Evolutionary conservation across 306 rosid species (phyloP).

Genomic region (Prunus fruticosa): DNA sequence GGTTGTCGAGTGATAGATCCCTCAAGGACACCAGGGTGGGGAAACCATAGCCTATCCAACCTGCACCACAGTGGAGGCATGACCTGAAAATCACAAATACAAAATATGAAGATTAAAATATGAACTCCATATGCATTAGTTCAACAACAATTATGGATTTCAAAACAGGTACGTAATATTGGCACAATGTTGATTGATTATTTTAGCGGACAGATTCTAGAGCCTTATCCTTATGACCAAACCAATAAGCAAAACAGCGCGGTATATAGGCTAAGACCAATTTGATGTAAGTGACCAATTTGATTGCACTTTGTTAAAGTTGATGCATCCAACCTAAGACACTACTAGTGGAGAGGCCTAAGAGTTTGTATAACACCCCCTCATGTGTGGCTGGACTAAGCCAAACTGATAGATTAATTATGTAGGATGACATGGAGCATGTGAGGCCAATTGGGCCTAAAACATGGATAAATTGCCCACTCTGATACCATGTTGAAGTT

Average conservation of each 20-base stretch:
- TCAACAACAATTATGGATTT: constrained; percentile 2
- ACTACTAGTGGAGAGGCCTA: not conserved
- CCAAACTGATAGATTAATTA: not conserved
- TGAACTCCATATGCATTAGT: constrained; percentile 11
- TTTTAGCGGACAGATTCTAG: not conserved
- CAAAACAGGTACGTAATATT: not conserved
- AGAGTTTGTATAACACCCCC: not conserved
- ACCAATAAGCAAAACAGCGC: not conserved
- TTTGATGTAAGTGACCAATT: not conserved
- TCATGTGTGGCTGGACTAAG: not conserved
- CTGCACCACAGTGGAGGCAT: constrained; percentile 99
- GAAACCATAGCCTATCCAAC: constrained; percentile 94
- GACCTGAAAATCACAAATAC: constrained; percentile 53
- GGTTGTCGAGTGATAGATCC: constrained; percentile 95
- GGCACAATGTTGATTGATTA: not conserved
- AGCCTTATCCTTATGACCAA: not conserved
- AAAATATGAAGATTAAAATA: constrained; percentile 21
- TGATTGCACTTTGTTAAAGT: not conserved
- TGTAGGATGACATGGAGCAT: not conserved
- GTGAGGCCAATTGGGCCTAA: not conserved
- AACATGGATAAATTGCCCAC: not conserved
- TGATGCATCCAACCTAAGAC: not conserved
- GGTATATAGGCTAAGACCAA: not conserved
- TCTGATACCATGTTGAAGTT: not conserved
- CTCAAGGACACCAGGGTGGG: constrained; percentile 89